Evolutionary conservation across 306 rosid genomes (phyloP).

Genomic region (Casuarina glauca): DNA sequence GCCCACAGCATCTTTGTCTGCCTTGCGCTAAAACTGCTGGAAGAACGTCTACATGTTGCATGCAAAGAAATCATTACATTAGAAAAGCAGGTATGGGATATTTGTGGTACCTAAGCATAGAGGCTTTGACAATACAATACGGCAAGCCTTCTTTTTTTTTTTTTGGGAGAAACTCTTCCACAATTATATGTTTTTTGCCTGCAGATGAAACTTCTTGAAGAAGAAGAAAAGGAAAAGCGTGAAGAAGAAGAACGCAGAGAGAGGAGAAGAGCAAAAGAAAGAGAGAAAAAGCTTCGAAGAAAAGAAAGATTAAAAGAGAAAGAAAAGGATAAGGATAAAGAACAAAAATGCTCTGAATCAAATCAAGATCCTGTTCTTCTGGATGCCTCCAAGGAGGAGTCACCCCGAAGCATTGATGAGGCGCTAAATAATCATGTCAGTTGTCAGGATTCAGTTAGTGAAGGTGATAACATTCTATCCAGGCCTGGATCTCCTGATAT

Average conservation of each 20-base stretch:
- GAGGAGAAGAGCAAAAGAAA: conserved; percentile 85
- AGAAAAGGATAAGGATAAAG: conserved; percentile 82
- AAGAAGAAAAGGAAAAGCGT: conserved; percentile 98
- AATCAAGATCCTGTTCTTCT: conserved; percentile 39
- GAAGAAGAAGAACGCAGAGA: conserved; percentile 99
- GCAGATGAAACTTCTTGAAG: conserved; percentile 98
- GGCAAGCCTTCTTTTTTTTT: conserved; percentile 1
- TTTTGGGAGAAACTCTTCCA: conserved; percentile 30
- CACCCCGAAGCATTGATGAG: conserved; percentile 50
- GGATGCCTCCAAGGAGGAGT: conserved; percentile 64
- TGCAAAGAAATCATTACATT: conserved; percentile 95
- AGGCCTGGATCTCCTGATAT: conserved; percentile 59
- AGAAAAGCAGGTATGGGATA: conserved; percentile 84
- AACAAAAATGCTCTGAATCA: conserved; percentile 49
- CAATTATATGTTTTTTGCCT: conserved; percentile 24
- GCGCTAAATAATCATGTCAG: conserved; percentile 53
- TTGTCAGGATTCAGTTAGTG: conserved; percentile 48
- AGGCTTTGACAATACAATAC: conserved; percentile 6
- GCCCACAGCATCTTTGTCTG: conserved; percentile 98
- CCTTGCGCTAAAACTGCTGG: conserved; percentile 90
- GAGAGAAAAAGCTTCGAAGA: conserved; percentile 91
- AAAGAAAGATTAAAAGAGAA: conserved; percentile 95
- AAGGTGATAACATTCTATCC: conserved; percentile 47
- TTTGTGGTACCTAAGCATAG: conserved; percentile 30
- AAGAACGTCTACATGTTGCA: conserved; percentile 94